phyloP scores from a whole-genome alignment of 768 basidiomycete species.

The Podaxis sp. region DNA sequence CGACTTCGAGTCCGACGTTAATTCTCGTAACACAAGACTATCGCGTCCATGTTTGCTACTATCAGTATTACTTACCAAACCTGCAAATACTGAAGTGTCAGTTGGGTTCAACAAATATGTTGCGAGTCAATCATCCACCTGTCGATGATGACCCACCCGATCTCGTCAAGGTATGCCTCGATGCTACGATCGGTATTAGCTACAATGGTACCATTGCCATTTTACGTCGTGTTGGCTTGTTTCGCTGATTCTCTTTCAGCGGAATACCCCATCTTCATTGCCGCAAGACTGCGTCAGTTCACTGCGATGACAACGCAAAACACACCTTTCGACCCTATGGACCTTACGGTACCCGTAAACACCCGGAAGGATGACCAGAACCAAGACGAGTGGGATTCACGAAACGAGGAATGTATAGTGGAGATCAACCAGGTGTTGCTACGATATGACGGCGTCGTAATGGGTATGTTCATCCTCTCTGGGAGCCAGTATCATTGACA shows the following conservation, averaged over 20 bases:
- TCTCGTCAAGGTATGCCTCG: slow-evolving; percentile 35
- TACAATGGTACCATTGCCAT: slow-evolving; percentile 34
- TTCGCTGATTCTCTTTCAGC: not conserved
- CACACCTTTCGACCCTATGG: slow-evolving; percentile 35
- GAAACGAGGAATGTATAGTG: slow-evolving; percentile 57
- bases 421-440: slow-evolving; percentile 31
- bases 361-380: slow-evolving; percentile 24
- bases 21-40: slow-evolving; percentile 64
- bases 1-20: slow-evolving; percentile 50
- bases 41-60: slow-evolving; percentile 48
- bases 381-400: slow-evolving; percentile 44
- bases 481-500: not conserved
- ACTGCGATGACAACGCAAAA: slow-evolving; percentile 35
- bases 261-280: slow-evolving; percentile 59
- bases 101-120: slow-evolving; percentile 35
- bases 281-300: slow-evolving; percentile 52
- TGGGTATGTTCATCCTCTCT: not conserved
- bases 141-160: slow-evolving; percentile 17
- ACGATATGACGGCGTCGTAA: not conserved
- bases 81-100: slow-evolving; percentile 47
- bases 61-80: slow-evolving; percentile 38
- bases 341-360: slow-evolving; percentile 34
- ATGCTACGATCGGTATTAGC: slow-evolving; percentile 52
- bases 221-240: not conserved
- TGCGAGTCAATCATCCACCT: slow-evolving; percentile 29